phyloP scores from a whole-genome alignment of 2,329 filamentous ascomycete species.

The Colletotrichum spaethianum region DNA sequence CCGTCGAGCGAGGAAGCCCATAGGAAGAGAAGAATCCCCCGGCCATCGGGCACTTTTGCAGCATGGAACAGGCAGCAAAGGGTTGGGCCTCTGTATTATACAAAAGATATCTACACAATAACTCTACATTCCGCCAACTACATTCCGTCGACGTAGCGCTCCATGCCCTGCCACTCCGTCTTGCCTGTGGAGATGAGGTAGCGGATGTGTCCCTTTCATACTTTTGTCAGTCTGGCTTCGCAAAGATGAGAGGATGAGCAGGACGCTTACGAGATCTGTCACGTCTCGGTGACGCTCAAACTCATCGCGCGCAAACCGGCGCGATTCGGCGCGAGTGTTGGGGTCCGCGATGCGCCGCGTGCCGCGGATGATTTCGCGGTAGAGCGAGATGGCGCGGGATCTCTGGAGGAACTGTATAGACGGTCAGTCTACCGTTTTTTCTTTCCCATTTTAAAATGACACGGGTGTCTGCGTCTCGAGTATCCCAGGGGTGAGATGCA shows the following conservation, averaged over 20 bases:
- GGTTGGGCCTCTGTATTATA: conserved; percentile 25
- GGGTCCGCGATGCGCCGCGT: conserved; percentile 66
- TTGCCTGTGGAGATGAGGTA: conserved; percentile 76
- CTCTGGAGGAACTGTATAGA: conserved; percentile 70
- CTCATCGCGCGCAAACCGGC: conserved; percentile 70
- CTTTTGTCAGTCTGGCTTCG: background rate
- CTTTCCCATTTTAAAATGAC: background rate
- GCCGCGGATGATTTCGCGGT: conserved; percentile 70
- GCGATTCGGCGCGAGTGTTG: conserved; percentile 67
- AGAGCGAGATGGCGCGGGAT: conserved; percentile 68
- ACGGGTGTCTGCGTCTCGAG: background rate
- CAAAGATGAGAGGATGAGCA: background rate
- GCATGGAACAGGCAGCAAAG: background rate
- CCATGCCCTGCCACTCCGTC: conserved; percentile 76
- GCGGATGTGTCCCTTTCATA: conserved; percentile 67
- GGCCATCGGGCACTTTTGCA: background rate
- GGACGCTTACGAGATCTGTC: conserved; percentile 66
- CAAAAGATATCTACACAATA: conserved; percentile 15
- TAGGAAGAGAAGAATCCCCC: background rate
- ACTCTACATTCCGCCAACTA: conserved; percentile 44
- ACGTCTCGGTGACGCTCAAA: conserved; percentile 72
- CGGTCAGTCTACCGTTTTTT: background rate
- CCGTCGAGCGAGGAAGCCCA: background rate
- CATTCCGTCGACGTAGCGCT: conserved; percentile 67
- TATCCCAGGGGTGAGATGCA: background rate